A percentile compares a stretch with the other conserved stretches of the same genome.
Conservation (phyloP, 495 filamentous ascomycete genomes). For the Trichoderma gamsii region DNA sequence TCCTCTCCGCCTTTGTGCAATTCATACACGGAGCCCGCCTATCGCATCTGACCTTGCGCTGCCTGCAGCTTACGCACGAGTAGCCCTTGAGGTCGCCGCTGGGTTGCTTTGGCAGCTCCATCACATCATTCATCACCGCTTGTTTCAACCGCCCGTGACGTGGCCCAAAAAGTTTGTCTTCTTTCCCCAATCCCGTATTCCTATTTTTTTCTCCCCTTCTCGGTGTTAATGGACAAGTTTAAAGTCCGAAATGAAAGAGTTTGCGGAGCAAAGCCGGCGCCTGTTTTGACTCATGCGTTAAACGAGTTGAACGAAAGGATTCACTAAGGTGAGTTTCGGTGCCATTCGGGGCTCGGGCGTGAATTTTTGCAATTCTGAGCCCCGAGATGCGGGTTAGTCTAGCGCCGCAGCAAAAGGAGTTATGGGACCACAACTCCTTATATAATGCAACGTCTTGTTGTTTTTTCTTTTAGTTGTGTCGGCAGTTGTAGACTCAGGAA, state of each 20-base stretch:
- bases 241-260: not conserved
- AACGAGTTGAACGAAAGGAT: not conserved
- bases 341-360: not conserved
- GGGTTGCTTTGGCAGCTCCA: not conserved
- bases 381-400: not conserved
- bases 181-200: too few species aligned
- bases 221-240: not conserved
- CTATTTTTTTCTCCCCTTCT: not conserved
- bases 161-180: too few species aligned
- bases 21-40: constrained; percentile 42
- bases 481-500: too few species aligned
- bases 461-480: too few species aligned
- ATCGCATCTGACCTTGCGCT: constrained; percentile 64
- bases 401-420: not conserved
- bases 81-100: not conserved
- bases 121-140: not conserved
- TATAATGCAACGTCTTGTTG: too few species aligned
- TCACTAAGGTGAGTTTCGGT: not conserved
- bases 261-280: not conserved
- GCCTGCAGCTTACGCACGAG: constrained; percentile 41
- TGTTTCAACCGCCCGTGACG: not conserved
- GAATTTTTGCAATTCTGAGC: not conserved
- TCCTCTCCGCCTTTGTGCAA: constrained; percentile 36
- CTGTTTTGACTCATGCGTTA: not conserved
- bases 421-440: not conserved